Percentiles rank a stretch among this genome's conserved stretches.
Evolutionary conservation across 352 stramenopile species (phyloP).

Genomic region (Peronospora farinosa): DNA sequence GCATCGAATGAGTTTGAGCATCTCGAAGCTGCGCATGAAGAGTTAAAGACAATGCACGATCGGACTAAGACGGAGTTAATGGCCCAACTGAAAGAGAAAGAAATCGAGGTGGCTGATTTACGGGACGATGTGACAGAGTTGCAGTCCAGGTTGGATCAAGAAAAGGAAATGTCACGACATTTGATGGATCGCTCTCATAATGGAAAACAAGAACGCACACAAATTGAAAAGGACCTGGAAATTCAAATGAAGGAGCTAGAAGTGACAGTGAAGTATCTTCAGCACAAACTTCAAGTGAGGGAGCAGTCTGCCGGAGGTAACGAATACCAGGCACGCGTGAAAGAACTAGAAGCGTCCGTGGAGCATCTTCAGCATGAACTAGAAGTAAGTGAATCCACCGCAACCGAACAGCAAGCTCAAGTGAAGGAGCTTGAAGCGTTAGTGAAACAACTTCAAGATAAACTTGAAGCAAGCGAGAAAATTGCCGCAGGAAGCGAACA

Average conservation of each 20-base stretch:
- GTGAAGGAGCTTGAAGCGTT: neutral
- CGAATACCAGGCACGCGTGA: conserved; percentile 23
- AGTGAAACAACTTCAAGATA: conserved; percentile 25
- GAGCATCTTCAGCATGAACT: conserved; percentile 30
- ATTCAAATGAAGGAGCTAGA: conserved; percentile 27
- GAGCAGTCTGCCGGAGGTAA: conserved; percentile 30
- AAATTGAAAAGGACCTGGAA: conserved; percentile 18
- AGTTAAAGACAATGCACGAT: conserved; percentile 34
- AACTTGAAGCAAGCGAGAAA: conserved; percentile 32
- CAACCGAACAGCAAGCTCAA: conserved; percentile 21
- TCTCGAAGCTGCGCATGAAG: conserved; percentile 23
- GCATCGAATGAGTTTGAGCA: conserved; percentile 15
- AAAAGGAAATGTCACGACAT: conserved; percentile 43
- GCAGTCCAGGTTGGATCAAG: conserved; percentile 51
- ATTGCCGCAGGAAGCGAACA: conserved; percentile 32
- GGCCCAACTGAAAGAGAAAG: conserved; percentile 30
- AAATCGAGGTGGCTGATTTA: conserved; percentile 28
- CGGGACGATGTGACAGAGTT: conserved; percentile 53
- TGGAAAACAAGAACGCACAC: conserved; percentile 25
- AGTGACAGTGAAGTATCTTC: conserved; percentile 24
- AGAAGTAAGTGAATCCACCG: conserved; percentile 23
- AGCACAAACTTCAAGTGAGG: conserved; percentile 30
- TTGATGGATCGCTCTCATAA: conserved; percentile 35
- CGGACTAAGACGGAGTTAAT: conserved; percentile 33
- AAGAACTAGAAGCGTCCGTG: conserved; percentile 31